Percentiles rank a stretch among this genome's conserved stretches.
These are phyloP conservation scores for Paramecium biaurelia DNA, from an alignment of 73 alveolate species.

Conservation along the genomic window DNA sequence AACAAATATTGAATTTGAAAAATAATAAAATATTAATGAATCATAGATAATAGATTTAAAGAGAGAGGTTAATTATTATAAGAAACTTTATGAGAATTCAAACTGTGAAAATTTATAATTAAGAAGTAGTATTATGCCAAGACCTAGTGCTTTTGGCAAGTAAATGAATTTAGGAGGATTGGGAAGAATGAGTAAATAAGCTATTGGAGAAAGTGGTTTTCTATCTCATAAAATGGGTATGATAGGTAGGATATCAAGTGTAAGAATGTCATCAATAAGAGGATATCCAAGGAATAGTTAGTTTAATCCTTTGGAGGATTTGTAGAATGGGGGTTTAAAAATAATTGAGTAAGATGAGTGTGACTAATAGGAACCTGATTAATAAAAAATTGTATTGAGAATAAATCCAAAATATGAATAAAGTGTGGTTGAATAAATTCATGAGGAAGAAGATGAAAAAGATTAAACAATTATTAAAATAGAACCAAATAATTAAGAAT, in stretches of 20 bases:
- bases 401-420: not conserved
- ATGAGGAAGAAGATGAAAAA: not conserved
- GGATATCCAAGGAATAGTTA: not conserved
- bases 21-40: not conserved
- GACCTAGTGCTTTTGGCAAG: not conserved
- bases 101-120: not conserved
- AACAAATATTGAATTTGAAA: not conserved
- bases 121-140: slow-evolving; percentile 2
- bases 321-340: not conserved
- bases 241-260: not conserved
- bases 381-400: not conserved
- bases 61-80: not conserved
- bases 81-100: not conserved
- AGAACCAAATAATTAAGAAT: not conserved
- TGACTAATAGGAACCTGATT: not conserved
- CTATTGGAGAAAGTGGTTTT: not conserved
- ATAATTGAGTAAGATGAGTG: not conserved
- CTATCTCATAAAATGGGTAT: not conserved
- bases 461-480: not conserved
- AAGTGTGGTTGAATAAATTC: not conserved
- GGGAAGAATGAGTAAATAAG: not conserved
- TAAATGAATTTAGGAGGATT: not conserved
- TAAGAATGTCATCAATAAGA: not conserved
- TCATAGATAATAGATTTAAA: not conserved
- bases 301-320: not conserved